Evolutionary conservation across 2,329 filamentous ascomycete genomes (phyloP), one percentile per base, ranked within the genome.

Genomic region (Pyrenochaeta sp.): DNA sequence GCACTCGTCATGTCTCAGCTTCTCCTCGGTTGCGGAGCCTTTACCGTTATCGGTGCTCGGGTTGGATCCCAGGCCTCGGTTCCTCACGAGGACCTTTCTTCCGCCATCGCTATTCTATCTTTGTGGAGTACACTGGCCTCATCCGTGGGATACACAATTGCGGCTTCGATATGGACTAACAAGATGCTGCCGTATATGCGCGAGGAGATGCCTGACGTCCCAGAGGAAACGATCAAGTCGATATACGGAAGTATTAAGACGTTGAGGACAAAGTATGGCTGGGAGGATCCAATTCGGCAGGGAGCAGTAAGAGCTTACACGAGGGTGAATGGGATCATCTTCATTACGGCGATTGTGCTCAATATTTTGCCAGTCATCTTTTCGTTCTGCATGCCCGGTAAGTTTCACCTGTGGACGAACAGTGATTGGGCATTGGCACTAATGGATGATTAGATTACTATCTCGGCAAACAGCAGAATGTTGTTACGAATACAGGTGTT

Each of bases 41-140:
- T 79, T 64, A 76, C 74, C 48, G 74, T 80, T 2, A 74, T 81
- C 22, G 79, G 79, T 34, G 76, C 69, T 5, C 76, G 78, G 10
- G 79, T 81, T 0, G 80, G 76, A 6, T 69, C 64, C 3, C 78
- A 81, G 54, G 78, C 78, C 10, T 80, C 79, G 0, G 79, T 81
- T 0, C 78, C 79, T 0, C 80, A 82, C 59, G 73, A 80, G 52
- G 79, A 81, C 42, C 58, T 82, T 48, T 78, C 80, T 2, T 67
- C 73, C 0, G 61, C 77, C 43, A 81, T 81, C 51, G 69, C 77
- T 13, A 58, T 79, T 1, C 62, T 80, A 9, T 72, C 78, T 0
- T 64, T 80, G 5, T 81, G 78, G 79, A 76, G 74, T 5, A 78
- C 76, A 1, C 52, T 81, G 7, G 79, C 77, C 1, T 78, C 73